Base-by-base conservation (phyloP, 768 basidiomycete genomes). In the Mycena epipterygia region DNA sequence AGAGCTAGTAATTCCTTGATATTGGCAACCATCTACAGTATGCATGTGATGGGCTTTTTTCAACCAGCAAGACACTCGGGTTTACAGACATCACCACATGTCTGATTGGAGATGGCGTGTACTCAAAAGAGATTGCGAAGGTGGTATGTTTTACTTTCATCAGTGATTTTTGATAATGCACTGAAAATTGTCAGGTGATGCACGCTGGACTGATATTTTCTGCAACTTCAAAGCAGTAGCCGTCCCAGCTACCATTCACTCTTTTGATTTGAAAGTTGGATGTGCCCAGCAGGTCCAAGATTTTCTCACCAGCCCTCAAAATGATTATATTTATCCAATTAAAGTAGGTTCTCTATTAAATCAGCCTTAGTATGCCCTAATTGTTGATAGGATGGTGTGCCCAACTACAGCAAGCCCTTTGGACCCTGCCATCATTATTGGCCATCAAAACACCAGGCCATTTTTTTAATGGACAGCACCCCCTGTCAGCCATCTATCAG, bases 301-400 rank as follows among this genome's bases (percentile, higher is more conserved):
- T 12, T 27, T 57, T 13, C 55, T 57, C 23, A 37, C 21, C 23
- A 41, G 35, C 55, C 55, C 55, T 19, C 19, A 57, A 13, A 37
- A 5, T 17, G 55, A 57, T 41, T 57, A 57, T 35, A 57, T 57
- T 21, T 57, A 57, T 41, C 55, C 55, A 39, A 57, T 57, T 23
- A 57, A n/a, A n/a, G n/a, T n/a, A 57, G 19, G 23, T 23, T 39
- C 41, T 14, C 19, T 21, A 39, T 3, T 37, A 30, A 30, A 52
- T 52, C 12, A 12, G n/a, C 14, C 32, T 33, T 16, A 14, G n/a
- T 33, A 32, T 25, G 11, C 21, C 51, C n/a, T 39, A 25, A 57
- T 17, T 23, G 29, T 27, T 41, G 37, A 27, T 27, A 57, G 55
- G 55, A 57, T 27, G 37, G 37, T 41, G 39, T 35, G 9, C n/a